These are phyloP conservation scores for Lenzites betulinus DNA, from an alignment of 768 basidiomycete species.

Conservation along the genomic window DNA sequence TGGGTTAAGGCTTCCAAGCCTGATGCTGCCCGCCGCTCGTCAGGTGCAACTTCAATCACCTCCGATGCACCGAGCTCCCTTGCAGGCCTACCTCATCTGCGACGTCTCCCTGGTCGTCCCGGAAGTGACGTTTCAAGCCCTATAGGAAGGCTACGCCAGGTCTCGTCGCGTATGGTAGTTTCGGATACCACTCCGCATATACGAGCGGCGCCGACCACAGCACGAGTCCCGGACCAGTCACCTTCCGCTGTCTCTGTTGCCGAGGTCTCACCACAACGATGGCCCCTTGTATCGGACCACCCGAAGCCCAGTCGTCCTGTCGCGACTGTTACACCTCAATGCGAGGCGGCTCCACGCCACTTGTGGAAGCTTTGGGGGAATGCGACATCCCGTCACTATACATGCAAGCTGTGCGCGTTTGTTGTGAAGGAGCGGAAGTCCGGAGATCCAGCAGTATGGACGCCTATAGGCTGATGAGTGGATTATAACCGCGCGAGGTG, in stretches of 20 bases:
- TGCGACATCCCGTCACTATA: conserved; percentile 11
- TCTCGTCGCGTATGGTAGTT: neutral
- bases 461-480: neutral
- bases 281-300: conserved; percentile 4
- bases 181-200: neutral
- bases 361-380: conserved; percentile 13
- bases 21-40: neutral
- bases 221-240: neutral
- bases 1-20: neutral
- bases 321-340: neutral
- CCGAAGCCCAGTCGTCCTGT: conserved; percentile 19
- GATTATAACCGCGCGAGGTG: no score
- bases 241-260: neutral
- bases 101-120: conserved; percentile 2
- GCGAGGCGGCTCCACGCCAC: conserved; percentile 1
- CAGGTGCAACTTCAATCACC: neutral
- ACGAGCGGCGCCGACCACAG: neutral
- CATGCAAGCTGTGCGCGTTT: conserved; percentile 6
- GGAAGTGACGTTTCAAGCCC: conserved; percentile 1
- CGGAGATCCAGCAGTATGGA: conserved; percentile 9
- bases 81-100: neutral
- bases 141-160: neutral
- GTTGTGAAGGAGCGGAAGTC: conserved; percentile 17
- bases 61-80: conserved; percentile 12
- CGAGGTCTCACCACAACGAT: neutral